Evolutionary conservation across 2,329 filamentous ascomycete genomes (phyloP).

Genomic region (Talaromyces amestolkiae): DNA sequence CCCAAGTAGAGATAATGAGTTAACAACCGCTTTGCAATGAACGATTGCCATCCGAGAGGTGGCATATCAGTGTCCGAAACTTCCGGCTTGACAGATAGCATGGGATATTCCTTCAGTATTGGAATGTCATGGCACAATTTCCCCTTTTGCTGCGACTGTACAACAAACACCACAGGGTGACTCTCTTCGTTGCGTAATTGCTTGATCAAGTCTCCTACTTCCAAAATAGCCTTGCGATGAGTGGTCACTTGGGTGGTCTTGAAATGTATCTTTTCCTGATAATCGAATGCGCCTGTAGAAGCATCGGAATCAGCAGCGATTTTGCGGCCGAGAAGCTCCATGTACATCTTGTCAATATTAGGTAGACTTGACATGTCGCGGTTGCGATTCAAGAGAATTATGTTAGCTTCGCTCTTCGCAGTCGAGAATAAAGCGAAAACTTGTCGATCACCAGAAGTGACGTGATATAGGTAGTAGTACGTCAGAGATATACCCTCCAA

Average conservation of each 20-base stretch:
- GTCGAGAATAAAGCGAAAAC: constrained; percentile 94
- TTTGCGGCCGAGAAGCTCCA: constrained; percentile 65
- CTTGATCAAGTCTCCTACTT: constrained; percentile 83
- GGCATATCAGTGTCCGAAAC: constrained; percentile 81
- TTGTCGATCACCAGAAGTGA: constrained; percentile 84
- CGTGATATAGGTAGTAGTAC: constrained; percentile 91
- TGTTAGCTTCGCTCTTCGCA: constrained; percentile 71
- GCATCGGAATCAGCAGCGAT: constrained; percentile 66
- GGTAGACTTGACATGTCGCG: constrained; percentile 82
- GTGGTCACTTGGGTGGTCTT: constrained; percentile 85
- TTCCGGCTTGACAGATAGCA: constrained; percentile 77
- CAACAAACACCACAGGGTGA: constrained; percentile 75
- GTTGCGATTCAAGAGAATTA: constrained; percentile 81
- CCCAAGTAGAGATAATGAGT: constrained; percentile 90
- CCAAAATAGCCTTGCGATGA: constrained; percentile 80
- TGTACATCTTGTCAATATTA: constrained; percentile 85
- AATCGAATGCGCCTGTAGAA: constrained; percentile 79
- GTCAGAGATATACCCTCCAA: constrained; percentile 70
- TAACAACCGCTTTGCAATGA: constrained; percentile 80
- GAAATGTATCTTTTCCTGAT: constrained; percentile 83
- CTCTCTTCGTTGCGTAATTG: constrained; percentile 84
- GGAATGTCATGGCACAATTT: constrained; percentile 82
- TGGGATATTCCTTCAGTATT: constrained; percentile 76
- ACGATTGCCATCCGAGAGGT: constrained; percentile 88
- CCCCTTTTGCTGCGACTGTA: constrained; percentile 84